Evolutionary conservation across 2,329 filamentous ascomycete genomes (phyloP).

Genomic region (Diaporthe aspalathi): DNA sequence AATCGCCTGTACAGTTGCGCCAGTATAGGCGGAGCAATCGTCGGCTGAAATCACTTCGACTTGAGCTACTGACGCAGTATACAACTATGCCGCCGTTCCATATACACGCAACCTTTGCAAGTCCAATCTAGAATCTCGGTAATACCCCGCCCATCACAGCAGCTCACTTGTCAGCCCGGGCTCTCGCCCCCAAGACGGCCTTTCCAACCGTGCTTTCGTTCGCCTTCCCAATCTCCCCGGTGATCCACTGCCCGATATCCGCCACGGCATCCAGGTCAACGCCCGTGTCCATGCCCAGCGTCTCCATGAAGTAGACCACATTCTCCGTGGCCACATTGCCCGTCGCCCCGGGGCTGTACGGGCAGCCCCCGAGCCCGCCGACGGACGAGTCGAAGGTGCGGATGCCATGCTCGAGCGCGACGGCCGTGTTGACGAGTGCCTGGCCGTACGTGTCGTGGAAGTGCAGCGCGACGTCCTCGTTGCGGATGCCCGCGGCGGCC

Average conservation of each 20-base stretch:
- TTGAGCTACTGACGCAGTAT: not conserved
- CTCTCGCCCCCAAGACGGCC: conserved; percentile 67
- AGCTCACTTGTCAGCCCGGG: not conserved
- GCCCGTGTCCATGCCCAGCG: conserved; percentile 79
- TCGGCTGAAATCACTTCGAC: not conserved
- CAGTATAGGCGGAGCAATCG: not conserved
- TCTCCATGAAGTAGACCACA: conserved; percentile 81
- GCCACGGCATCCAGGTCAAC: conserved; percentile 75
- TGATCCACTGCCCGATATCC: conserved; percentile 80
- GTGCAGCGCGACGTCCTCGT: conserved; percentile 81
- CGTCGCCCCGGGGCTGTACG: conserved; percentile 86
- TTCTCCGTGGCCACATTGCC: conserved; percentile 90
- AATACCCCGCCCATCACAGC: not conserved
- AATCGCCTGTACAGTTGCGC: not conserved
- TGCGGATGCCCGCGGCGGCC: conserved; percentile 73
- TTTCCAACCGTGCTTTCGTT: conserved; percentile 77
- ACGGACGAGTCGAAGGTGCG: conserved; percentile 84
- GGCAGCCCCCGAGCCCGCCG: conserved; percentile 84
- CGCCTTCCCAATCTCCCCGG: conserved; percentile 68
- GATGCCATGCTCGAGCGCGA: conserved; percentile 81
- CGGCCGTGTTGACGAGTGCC: conserved; percentile 83
- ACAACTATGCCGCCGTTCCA: not conserved
- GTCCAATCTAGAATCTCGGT: not conserved
- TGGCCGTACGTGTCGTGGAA: conserved; percentile 92
- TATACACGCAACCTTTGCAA: conserved; percentile 2